Conservation (phyloP, 2,329 filamentous ascomycete genomes). For the Fonsecaea pedrosoi region DNA sequence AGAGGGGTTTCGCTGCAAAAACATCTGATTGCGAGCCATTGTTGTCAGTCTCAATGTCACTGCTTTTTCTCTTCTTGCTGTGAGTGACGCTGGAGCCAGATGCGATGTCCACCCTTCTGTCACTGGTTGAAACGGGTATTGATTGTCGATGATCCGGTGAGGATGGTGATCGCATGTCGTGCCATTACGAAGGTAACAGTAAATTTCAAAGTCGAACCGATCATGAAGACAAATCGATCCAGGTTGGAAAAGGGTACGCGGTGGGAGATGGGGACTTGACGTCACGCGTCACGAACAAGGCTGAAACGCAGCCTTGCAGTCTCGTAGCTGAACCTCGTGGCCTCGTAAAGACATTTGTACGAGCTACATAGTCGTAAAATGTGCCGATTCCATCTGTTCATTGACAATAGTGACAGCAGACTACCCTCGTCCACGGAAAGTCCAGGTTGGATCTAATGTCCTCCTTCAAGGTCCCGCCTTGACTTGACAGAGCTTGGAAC, state of each 20-base stretch:
- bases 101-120: slow-evolving; percentile 24
- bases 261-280: slow-evolving; percentile 11
- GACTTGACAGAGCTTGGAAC: neutral
- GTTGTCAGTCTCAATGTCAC: slow-evolving; percentile 20
- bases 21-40: slow-evolving; percentile 10
- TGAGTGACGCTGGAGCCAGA: slow-evolving; percentile 5
- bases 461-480: neutral
- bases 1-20: slow-evolving; percentile 23
- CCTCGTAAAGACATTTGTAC: neutral
- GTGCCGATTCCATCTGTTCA: neutral
- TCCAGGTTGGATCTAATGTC: neutral
- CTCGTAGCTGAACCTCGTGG: neutral
- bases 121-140: slow-evolving; percentile 19
- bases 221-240: neutral
- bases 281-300: slow-evolving; percentile 25
- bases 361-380: neutral
- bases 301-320: slow-evolving; percentile 22
- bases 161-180: slow-evolving; percentile 29
- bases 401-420: neutral
- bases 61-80: slow-evolving; percentile 33
- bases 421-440: neutral
- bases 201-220: neutral
- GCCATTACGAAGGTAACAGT: slow-evolving; percentile 26
- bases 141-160: slow-evolving; percentile 10
- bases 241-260: slow-evolving; percentile 2